Evolutionary conservation across 1,284 basidiomycete genomes (phyloP).

Genomic region (Golubevia sp.): DNA sequence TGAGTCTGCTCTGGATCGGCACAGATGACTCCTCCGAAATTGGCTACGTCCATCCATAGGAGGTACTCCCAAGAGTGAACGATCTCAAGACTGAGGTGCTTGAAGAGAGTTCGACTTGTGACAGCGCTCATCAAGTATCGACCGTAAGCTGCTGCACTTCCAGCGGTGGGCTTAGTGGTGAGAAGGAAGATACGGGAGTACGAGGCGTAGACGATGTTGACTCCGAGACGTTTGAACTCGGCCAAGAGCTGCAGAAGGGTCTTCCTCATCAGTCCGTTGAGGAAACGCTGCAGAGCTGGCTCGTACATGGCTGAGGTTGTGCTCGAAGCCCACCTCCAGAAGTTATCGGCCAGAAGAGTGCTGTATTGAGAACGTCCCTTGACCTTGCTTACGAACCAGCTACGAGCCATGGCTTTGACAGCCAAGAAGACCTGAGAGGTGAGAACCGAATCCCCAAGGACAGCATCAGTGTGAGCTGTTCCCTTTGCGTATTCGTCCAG

Average conservation of each 20-base stretch:
- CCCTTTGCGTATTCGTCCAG: conserved; percentile 55
- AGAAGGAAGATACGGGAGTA: conserved; percentile 51
- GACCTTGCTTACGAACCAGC: conserved; percentile 49
- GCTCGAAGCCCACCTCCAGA: conserved; percentile 56
- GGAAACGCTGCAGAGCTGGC: conserved; percentile 53
- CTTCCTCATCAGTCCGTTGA: conserved; percentile 58
- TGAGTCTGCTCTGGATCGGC: conserved; percentile 12
- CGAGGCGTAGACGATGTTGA: conserved; percentile 50
- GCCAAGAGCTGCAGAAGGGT: conserved; percentile 56
- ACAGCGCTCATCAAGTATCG: conserved; percentile 51
- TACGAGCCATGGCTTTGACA: conserved; percentile 53
- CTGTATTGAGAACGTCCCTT: conserved; percentile 26
- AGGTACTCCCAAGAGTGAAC: conserved; percentile 59
- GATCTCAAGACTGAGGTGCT: conserved; percentile 48
- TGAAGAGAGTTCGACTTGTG: conserved; percentile 52
- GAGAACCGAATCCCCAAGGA: conserved; percentile 54
- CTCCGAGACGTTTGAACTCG: conserved; percentile 57
- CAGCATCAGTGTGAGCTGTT: conserved; percentile 28
- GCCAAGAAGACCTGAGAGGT: conserved; percentile 49
- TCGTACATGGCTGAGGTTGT: conserved; percentile 47
- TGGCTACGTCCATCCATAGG: conserved; percentile 58
- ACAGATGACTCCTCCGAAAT: conserved; percentile 56
- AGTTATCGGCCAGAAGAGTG: conserved; percentile 51
- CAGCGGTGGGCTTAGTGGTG: conserved; percentile 55
- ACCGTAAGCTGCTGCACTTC: conserved; percentile 54